These are phyloP conservation scores for Tricholomella constricta DNA, from an alignment of 768 basidiomycete genomes.

Conservation along the genomic window DNA sequence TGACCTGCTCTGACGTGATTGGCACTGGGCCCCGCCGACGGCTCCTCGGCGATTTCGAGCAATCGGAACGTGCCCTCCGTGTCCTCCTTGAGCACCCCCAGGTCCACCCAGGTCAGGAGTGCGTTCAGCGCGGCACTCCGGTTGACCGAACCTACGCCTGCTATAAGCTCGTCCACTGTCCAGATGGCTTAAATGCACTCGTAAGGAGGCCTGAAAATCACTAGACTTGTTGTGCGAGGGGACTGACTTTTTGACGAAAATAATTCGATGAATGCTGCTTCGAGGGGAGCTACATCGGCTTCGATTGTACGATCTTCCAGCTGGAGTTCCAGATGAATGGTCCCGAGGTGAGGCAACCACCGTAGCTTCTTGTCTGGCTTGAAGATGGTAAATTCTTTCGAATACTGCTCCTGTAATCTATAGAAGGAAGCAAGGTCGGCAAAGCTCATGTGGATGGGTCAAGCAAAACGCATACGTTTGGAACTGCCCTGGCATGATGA, in stretches of 20 bases:
- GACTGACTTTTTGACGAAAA: constrained; percentile 69
- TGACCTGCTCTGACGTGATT: constrained; percentile 11
- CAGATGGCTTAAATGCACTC: constrained; percentile 55
- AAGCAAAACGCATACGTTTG: constrained; percentile 52
- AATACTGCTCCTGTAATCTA: constrained; percentile 78
- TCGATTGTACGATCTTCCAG: constrained; percentile 78
- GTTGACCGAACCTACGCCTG: constrained; percentile 65
- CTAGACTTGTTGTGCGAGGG: not conserved
- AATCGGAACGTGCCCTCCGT: constrained; percentile 60
- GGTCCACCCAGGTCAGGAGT: constrained; percentile 80
- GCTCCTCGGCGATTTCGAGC: constrained; percentile 61
- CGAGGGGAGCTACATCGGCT: constrained; percentile 80
- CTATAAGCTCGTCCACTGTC: constrained; percentile 69
- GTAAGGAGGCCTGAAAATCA: not conserved
- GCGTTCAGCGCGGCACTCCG: constrained; percentile 68
- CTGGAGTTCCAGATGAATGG: constrained; percentile 76
- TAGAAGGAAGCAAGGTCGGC: not conserved
- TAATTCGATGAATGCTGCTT: constrained; percentile 88
- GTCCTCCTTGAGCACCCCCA: constrained; percentile 78
- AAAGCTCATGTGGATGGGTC: not conserved
- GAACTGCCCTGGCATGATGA: constrained; percentile 87
- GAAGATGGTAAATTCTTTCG: constrained; percentile 73
- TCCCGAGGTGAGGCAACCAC: constrained; percentile 90
- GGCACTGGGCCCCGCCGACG: constrained; percentile 24
- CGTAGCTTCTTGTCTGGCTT: constrained; percentile 92